Conservation (phyloP, 805 yeast genomes). For the Zygoascus bituminiphila region DNA sequence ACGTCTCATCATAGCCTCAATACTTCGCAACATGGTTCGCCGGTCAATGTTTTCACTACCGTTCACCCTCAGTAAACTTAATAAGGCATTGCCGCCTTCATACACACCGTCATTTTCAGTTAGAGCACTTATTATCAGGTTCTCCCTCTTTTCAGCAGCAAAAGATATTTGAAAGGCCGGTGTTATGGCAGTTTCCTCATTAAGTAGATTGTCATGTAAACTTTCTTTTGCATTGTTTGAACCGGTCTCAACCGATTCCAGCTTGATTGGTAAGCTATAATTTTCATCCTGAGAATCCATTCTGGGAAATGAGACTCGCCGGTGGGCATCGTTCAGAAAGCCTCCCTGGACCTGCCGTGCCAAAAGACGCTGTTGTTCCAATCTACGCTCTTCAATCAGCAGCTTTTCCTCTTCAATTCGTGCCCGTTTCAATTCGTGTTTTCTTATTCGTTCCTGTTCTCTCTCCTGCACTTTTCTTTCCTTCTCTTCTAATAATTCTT, state of each 20-base stretch:
- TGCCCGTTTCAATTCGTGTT: neutral
- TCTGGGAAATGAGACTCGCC: too few relatives aligned
- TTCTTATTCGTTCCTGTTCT: neutral
- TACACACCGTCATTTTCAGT: conserved; percentile 40
- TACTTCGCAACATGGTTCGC: conserved; percentile 43
- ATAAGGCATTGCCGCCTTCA: conserved; percentile 35
- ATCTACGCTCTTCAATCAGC: neutral
- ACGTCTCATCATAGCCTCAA: conserved; percentile 29
- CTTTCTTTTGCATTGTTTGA: too few relatives aligned
- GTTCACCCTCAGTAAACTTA: conserved; percentile 20
- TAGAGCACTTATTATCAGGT: conserved; percentile 36
- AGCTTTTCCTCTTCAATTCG: neutral
- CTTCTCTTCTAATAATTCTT: neutral
- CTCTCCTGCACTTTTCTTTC: neutral
- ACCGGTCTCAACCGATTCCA: too few relatives aligned
- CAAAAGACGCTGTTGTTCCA: neutral
- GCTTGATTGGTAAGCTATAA: too few relatives aligned
- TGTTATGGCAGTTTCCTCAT: too few relatives aligned
- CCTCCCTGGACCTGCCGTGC: neutral
- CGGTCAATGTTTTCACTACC: conserved; percentile 43
- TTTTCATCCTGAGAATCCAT: neutral
- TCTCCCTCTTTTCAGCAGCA: conserved; percentile 37
- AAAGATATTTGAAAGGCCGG: conserved; percentile 30
- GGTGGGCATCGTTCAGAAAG: neutral
- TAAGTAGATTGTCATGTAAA: too few relatives aligned